Conservation (phyloP, 2,329 filamentous ascomycete species). For the Penicillium glabrum region DNA sequence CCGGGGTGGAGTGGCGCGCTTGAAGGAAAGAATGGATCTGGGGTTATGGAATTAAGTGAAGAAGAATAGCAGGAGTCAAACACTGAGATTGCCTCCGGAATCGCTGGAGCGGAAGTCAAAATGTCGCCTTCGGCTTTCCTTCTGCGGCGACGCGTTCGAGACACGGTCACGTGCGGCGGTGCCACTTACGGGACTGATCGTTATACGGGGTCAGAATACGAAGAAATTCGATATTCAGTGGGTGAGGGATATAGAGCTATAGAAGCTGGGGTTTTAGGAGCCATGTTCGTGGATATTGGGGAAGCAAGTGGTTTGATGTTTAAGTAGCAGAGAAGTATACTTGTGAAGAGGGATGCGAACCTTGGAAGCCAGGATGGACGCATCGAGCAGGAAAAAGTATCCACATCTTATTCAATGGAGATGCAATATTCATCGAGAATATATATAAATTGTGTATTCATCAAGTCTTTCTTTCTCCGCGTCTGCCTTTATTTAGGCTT, state of each 20-base stretch:
- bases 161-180: conserved; percentile 33
- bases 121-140: conserved; percentile 10
- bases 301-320: not conserved
- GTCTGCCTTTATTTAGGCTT: too few relatives aligned
- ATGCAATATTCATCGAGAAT: too few relatives aligned
- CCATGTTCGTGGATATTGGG: not conserved
- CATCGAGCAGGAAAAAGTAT: too few relatives aligned
- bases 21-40: not conserved
- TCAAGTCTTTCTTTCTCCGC: too few relatives aligned
- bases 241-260: not conserved
- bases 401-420: too few relatives aligned
- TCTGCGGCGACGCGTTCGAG: conserved; percentile 31
- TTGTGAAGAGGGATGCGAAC: not conserved
- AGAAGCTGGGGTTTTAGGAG: too few relatives aligned
- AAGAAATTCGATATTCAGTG: not conserved
- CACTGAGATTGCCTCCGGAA: conserved; percentile 5
- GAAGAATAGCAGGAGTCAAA: not conserved
- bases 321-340: not conserved
- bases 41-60: not conserved
- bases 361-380: too few relatives aligned
- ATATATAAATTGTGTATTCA: too few relatives aligned
- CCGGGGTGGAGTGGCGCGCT: not conserved
- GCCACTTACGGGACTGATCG: not conserved
- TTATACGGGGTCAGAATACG: not conserved
- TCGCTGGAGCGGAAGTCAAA: conserved; percentile 5